Evolutionary conservation across 129 eudicot genomes (phyloP).

Genomic region (Flaveria linearis): DNA sequence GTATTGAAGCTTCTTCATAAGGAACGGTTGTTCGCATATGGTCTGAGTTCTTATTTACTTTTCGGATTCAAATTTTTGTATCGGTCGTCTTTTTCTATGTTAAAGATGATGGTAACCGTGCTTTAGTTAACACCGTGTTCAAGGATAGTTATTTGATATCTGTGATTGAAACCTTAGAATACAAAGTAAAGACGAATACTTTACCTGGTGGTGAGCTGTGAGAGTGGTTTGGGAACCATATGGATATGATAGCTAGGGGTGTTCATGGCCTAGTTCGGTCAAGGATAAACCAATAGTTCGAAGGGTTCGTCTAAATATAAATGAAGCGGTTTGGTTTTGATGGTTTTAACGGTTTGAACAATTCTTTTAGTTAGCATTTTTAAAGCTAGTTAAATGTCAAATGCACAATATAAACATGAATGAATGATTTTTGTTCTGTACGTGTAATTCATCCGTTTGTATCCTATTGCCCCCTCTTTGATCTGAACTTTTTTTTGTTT

Average conservation of each 20-base stretch:
- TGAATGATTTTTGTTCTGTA: no score
- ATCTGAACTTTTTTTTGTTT: no score
- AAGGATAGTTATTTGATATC: neutral
- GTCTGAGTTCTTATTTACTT: neutral
- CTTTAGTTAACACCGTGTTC: neutral
- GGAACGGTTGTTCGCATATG: neutral
- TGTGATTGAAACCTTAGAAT: neutral
- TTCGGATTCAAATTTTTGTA: neutral
- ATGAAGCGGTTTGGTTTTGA: neutral
- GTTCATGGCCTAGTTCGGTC: no score
- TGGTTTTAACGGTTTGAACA: no score
- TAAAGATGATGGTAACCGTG: neutral
- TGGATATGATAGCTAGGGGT: no score
- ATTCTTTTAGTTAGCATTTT: no score
- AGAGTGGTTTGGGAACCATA: neutral
- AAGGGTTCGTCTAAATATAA: no score
- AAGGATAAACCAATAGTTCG: no score
- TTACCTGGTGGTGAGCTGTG: neutral
- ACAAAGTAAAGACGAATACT: neutral
- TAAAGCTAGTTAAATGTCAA: no score
- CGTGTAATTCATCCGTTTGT: no score
- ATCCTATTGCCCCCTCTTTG: no score
- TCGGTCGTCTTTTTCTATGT: neutral
- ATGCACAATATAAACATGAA: no score
- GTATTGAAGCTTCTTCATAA: slow-evolving; percentile 18